Evolutionary conservation across 495 filamentous ascomycete genomes (phyloP).

Genomic region (Aspergillus haitiensis): DNA sequence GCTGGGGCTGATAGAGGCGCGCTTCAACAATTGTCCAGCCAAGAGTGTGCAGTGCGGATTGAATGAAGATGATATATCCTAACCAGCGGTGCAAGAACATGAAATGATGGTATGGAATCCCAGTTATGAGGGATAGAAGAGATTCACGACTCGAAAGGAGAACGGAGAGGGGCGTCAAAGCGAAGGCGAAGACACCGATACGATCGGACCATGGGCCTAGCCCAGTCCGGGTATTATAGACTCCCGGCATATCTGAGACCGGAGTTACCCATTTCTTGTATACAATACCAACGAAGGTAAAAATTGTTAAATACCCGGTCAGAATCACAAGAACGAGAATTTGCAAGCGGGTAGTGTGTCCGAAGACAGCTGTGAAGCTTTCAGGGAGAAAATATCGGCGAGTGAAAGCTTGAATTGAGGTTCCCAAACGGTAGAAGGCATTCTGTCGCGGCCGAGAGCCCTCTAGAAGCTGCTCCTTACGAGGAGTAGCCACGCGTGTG

Average conservation of each 20-base stretch:
- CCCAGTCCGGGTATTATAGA: conserved; percentile 57
- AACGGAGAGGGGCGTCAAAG: conserved; percentile 62
- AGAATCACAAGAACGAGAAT: conserved; percentile 52
- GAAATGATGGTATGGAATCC: conserved; percentile 67
- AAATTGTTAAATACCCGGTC: conserved; percentile 56
- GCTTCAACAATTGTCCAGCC: conserved; percentile 63
- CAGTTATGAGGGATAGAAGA: conserved; percentile 59
- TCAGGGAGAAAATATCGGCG: conserved; percentile 43
- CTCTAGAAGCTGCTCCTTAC: conserved; percentile 14
- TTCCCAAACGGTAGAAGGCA: conserved; percentile 17
- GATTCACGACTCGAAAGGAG: conserved; percentile 60
- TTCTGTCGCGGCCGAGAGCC: conserved; percentile 14
- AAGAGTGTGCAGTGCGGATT: conserved; percentile 63
- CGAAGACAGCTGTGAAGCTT: conserved; percentile 34
- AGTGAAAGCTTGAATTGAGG: conserved; percentile 20
- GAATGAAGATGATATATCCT: conserved; percentile 62
- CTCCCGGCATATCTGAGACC: conserved; percentile 43
- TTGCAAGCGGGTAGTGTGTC: conserved; percentile 44
- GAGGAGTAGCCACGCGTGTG: conserved; percentile 8
- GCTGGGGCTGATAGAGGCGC: conserved; percentile 64
- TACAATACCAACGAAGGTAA: conserved; percentile 60
- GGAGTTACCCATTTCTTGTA: conserved; percentile 63
- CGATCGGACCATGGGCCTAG: conserved; percentile 63
- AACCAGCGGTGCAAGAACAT: conserved; percentile 69
- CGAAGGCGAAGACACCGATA: conserved; percentile 64